Conservation (phyloP, 768 basidiomycete species). For the Mycena leptocephala region DNA sequence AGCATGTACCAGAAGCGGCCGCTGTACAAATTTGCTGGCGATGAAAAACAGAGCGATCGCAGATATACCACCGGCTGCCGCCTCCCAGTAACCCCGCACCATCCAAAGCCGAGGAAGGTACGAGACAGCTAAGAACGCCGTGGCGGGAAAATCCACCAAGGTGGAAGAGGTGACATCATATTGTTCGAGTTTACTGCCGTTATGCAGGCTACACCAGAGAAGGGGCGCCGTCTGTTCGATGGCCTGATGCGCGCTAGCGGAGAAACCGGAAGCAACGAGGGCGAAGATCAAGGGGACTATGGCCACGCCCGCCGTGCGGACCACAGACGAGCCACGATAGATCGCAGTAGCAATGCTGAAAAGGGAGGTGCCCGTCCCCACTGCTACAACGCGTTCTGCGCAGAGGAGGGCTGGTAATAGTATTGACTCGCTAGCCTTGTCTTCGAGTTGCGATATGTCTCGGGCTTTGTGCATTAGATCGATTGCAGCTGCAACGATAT, state of each 20-base stretch:
- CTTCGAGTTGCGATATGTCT: neutral
- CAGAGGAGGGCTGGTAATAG: no score
- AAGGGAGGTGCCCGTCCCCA: neutral
- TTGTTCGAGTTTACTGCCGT: neutral
- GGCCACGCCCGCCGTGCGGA: neutral
- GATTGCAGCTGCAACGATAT: neutral
- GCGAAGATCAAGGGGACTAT: neutral
- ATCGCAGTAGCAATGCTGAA: neutral
- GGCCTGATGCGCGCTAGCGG: neutral
- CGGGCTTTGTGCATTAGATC: neutral
- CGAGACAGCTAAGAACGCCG: neutral
- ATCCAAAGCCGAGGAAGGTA: neutral
- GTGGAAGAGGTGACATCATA: neutral
- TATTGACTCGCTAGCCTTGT: neutral
- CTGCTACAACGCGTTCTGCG: no score
- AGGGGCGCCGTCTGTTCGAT: neutral
- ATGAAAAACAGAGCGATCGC: neutral
- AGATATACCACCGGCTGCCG: no score
- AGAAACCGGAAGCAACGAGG: neutral
- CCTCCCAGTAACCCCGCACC: no score
- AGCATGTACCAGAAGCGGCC: neutral
- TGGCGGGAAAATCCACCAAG: neutral
- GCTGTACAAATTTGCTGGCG: neutral
- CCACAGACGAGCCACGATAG: neutral
- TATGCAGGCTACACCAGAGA: neutral